These are phyloP conservation scores for Colletotrichum ledebouriae DNA, from an alignment of 2,329 filamentous ascomycete species.

Conservation along the genomic window DNA sequence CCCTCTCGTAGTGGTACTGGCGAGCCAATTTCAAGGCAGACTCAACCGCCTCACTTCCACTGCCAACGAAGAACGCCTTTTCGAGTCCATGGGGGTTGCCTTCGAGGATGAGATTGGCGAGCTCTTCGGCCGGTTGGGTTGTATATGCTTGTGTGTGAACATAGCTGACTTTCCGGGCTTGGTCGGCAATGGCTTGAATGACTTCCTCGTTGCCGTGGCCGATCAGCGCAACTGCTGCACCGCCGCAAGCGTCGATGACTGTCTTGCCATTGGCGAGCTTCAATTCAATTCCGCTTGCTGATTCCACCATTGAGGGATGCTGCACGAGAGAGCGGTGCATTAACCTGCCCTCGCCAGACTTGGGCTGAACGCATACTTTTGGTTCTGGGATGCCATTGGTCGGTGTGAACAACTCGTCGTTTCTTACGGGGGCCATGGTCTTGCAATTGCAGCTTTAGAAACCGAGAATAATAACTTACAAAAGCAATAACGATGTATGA, in stretches of 20 bases:
- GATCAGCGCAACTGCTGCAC: constrained; percentile 52
- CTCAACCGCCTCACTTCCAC: constrained; percentile 57
- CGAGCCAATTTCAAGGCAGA: constrained; percentile 62
- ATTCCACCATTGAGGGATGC: constrained; percentile 54
- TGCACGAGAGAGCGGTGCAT: constrained; percentile 53
- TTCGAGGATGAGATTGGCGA: constrained; percentile 45
- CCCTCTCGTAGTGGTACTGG: constrained; percentile 61
- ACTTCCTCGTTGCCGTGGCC: constrained; percentile 50
- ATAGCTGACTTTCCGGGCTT: constrained; percentile 49
- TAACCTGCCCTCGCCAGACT: constrained; percentile 42
- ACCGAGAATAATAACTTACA: too few relatives aligned
- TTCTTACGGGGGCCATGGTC: constrained; percentile 43
- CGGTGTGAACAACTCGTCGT: constrained; percentile 31
- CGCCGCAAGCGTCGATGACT: constrained; percentile 54
- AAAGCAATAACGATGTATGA: too few relatives aligned
- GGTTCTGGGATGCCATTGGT: background rate
- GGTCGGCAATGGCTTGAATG: constrained; percentile 48
- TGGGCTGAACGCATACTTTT: background rate
- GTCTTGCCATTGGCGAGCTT: constrained; percentile 50
- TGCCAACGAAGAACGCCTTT: constrained; percentile 43
- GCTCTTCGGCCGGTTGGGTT: constrained; percentile 59
- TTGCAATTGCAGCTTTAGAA: background rate
- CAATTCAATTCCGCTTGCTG: constrained; percentile 56
- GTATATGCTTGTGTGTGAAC: constrained; percentile 50
- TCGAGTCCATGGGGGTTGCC: constrained; percentile 37